Base-by-base conservation (phyloP, 2,329 filamentous ascomycete genomes). In the Apiospora phragmitis region DNA sequence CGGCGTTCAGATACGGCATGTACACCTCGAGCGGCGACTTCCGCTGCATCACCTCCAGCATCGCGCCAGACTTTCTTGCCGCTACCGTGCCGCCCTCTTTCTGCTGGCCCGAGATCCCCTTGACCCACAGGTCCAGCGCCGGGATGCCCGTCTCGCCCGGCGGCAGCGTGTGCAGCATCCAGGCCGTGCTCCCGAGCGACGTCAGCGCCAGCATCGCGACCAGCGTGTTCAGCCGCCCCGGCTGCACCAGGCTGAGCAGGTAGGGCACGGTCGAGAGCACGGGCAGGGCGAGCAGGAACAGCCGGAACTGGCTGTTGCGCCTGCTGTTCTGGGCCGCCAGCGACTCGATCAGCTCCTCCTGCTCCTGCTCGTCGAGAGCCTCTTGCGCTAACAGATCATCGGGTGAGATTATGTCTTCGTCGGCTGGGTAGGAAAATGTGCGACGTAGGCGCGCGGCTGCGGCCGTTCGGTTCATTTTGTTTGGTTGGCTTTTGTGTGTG, bases 341-440 rank as follows among this genome's bases (percentile, higher is more conserved):
- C 59, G 78, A 76, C 21, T 77, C 75, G 76, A 94, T 93, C 12
- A 93, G 83, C 67, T 81, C 78, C 76, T 93, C 91, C 83, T 93
- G 91, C 76, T 92, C 90, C 88, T 82, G 74, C 81, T 83, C 79
- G 79, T 80, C 72, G 78, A 78, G 76, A 75, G 78, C 73, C 47
- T 80, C 72, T 69, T 72, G 73, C 38, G 49, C 68, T 70, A 78
- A 88, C 74, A 78, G 88, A 74, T 90, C 87, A 16, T 88, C 86
- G 41, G 85, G 81, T 32, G 80, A 81, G 79, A 87, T 85, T 45
- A 87, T 85, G 69, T 80, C 79, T 74, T 85, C 84, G 66, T 86
- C 85, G 76, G 92, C 90, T 5, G 92, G 92, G 82, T 95, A 96
- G 72, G 88, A 89, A 82, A 97, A 96, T 11, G 93, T 92, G 76